Base-by-base conservation (phyloP, 192 early-diverging fungal species). In the Pilaira anomala region DNA sequence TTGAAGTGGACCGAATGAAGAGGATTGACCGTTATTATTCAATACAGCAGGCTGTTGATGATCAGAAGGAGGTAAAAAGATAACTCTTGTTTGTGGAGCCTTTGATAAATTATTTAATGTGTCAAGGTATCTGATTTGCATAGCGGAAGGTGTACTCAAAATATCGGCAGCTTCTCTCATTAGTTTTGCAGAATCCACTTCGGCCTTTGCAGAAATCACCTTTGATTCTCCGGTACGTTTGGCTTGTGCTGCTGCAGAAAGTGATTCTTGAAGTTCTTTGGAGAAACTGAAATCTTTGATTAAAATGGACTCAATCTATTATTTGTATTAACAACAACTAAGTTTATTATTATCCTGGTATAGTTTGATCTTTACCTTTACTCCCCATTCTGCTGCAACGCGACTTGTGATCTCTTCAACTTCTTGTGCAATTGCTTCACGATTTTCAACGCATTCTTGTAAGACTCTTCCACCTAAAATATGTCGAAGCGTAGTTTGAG, bases 91-190 rank as follows among this genome's bases (percentile, higher is more conserved):
- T 39, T 88, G 85, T 4, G 84, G 79, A 8, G 78, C 71, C 68
- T 84, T 86, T 44, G 93, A 79, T 87, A 95, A 91, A 67, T 73
- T 69, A 11, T 78, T 74, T 78, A 97, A 76, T 16, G 93, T 97
- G 42, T 95, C 92, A 13, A 95, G 74, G 50, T 93, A 95, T 26
- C 93, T 85, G 61, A 97, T 97, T 76, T 97, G 92, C 51, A 68
- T 50, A 29, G 69, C 65, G 12, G 53, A 36, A 16, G 90, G 89
- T 6, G 90, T 86, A 74, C 90, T 94, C 33, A 97, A 74, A 54
- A 95, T 91, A 66, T 95, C 93, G 0, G 94, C 87, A 16, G 93
- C 93, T 71, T 95, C 89, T 39, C 92, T 83, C 92, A 96, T 94
- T 29, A 97, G 70, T 66, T 91, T 94, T 1, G 94, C 92, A 45